Conservation (phyloP, 495 filamentous ascomycete species). For the Aspergillus funiculosus region DNA sequence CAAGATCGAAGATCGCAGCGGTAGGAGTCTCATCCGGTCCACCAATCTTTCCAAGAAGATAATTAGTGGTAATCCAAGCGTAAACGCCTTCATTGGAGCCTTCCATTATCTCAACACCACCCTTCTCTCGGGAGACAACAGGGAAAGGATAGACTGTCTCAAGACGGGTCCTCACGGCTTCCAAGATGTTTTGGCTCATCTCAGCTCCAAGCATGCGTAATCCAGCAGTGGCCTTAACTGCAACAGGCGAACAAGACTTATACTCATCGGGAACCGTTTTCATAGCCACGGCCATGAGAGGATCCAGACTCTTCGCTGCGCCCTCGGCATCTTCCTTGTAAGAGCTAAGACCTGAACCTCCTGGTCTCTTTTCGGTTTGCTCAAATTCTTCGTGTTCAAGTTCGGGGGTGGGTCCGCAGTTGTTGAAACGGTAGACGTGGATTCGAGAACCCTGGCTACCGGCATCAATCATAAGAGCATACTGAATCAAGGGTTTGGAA, state of each 20-base stretch:
- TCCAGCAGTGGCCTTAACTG: slow-evolving; percentile 95
- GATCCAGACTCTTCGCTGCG: slow-evolving; percentile 83
- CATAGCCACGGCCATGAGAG: slow-evolving; percentile 79
- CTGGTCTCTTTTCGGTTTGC: slow-evolving; percentile 72
- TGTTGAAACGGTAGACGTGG: slow-evolving; percentile 98
- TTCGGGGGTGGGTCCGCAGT: slow-evolving; percentile 93
- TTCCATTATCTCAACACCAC: slow-evolving; percentile 92
- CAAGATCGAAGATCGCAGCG: slow-evolving; percentile 91
- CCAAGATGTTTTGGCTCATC: slow-evolving; percentile 73
- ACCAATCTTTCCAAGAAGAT: slow-evolving; percentile 95
- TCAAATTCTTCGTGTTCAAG: slow-evolving; percentile 87
- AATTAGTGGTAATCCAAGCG: slow-evolving; percentile 98
- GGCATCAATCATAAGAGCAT: slow-evolving; percentile 97
- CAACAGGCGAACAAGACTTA: slow-evolving; percentile 80
- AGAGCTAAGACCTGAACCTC: slow-evolving; percentile 78
- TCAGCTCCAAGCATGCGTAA: slow-evolving; percentile 79
- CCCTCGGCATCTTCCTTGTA: slow-evolving; percentile 78
- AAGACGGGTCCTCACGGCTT: slow-evolving; percentile 76
- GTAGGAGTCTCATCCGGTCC: slow-evolving; percentile 83
- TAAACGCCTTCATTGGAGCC: slow-evolving; percentile 96
- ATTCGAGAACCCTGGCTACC: slow-evolving; percentile 97
- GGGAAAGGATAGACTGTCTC: slow-evolving; percentile 91
- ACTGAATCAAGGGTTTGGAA: slow-evolving; percentile 90
- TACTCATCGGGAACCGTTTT: slow-evolving; percentile 77
- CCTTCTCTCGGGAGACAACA: slow-evolving; percentile 74